Evolutionary conservation across 176 grass and related monocot species (phyloP).

Genomic region (Phyllostachys edulis): DNA sequence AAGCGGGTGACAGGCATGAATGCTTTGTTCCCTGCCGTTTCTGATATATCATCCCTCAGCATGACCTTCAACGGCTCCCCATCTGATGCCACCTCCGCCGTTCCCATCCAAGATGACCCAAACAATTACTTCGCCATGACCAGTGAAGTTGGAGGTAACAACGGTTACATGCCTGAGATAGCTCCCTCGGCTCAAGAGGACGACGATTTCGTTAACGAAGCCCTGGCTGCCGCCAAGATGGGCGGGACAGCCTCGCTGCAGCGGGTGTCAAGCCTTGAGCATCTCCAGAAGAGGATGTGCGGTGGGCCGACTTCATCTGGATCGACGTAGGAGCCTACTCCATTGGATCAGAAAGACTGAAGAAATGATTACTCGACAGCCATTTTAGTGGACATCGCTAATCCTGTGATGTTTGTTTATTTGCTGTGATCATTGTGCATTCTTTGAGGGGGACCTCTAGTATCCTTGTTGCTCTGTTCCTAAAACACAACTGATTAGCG

Average conservation of each 20-base stretch:
- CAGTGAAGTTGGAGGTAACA: conserved; percentile 21
- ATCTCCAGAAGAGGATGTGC: conserved; percentile 78
- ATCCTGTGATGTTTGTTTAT: conserved; percentile 24
- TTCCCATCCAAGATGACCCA: conserved; percentile 53
- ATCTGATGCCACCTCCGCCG: conserved; percentile 50
- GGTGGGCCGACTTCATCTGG: conserved; percentile 46
- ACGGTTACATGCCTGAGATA: conserved; percentile 37
- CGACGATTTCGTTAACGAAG: conserved; percentile 16
- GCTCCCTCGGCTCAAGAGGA: conserved; percentile 35
- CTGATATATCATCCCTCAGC: conserved; percentile 61
- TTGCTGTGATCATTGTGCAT: conserved; percentile 26
- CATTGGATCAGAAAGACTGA: not conserved
- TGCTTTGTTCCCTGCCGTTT: conserved; percentile 32
- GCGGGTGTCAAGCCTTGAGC: conserved; percentile 68
- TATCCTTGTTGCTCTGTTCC: not conserved
- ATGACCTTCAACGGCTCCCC: conserved; percentile 53
- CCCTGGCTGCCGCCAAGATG: conserved; percentile 41
- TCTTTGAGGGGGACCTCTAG: not conserved
- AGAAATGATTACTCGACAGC: conserved; percentile 30
- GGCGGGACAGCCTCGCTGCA: conserved; percentile 42
- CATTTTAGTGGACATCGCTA: conserved; percentile 16
- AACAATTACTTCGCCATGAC: conserved; percentile 48
- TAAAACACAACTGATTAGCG: not conserved
- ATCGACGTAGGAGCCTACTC: conserved; percentile 29
- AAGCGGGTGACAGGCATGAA: conserved; percentile 67